A percentile compares a stretch with the other conserved stretches of the same genome.
Evolutionary conservation across 2,329 filamentous ascomycete species (phyloP).

Genomic region (Xylariomycetidae sp.): DNA sequence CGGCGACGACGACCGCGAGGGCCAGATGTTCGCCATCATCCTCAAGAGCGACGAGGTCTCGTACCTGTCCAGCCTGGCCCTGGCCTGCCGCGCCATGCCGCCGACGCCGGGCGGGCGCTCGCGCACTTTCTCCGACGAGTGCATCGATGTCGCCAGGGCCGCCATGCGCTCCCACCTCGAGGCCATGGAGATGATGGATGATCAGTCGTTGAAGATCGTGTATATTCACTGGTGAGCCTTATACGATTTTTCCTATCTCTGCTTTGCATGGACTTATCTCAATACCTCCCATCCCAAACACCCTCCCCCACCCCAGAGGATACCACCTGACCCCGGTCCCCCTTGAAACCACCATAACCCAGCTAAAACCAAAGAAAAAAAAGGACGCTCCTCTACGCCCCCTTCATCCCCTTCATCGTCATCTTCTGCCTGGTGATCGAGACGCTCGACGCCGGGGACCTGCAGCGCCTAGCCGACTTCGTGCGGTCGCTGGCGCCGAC

Average conservation of each 20-base stretch:
- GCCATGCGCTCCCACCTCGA: constrained; percentile 37
- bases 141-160: constrained; percentile 36
- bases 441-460: constrained; percentile 36
- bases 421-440: constrained; percentile 48
- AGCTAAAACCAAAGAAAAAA: background rate
- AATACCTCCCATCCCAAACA: constrained; percentile 6
- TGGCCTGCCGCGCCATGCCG: constrained; percentile 39
- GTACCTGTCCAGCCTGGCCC: constrained; percentile 35
- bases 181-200: constrained; percentile 33
- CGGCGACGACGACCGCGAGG: constrained; percentile 14
- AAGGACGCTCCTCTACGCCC: constrained; percentile 44
- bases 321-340: background rate
- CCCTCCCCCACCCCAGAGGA: background rate
- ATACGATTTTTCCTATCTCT: background rate
- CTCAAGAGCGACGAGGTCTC: constrained; percentile 37
- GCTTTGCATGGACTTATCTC: too few relatives aligned
- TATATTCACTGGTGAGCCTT: constrained; percentile 41
- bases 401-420: constrained; percentile 50
- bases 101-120: constrained; percentile 20
- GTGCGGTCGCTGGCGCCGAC: constrained; percentile 46
- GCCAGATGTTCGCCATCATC: constrained; percentile 29
- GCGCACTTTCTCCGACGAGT: constrained; percentile 35
- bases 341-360: constrained; percentile 6
- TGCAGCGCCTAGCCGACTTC: constrained; percentile 45
- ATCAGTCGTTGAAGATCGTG: constrained; percentile 33